Conservation (phyloP, 352 stramenopile species). For the Globisporangium sylvaticum region DNA sequence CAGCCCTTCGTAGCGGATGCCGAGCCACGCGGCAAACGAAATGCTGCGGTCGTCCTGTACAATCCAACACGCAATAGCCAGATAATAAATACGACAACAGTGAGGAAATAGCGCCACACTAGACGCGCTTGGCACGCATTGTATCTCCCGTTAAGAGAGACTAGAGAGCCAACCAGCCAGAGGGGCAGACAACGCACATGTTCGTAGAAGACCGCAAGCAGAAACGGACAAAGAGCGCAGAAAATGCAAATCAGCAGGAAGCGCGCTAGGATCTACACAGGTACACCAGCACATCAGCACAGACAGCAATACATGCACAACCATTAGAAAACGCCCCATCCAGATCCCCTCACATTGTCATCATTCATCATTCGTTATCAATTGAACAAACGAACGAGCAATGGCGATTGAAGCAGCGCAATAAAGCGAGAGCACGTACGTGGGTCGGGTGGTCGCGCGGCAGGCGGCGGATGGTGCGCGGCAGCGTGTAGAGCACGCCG, state of each 20-base stretch:
- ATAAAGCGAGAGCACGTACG: constrained; percentile 27
- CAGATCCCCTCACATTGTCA: not conserved
- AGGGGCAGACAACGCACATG: constrained; percentile 39
- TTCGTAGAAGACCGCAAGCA: constrained; percentile 80
- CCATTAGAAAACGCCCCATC: not conserved
- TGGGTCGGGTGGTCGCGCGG: constrained; percentile 83
- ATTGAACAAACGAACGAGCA: not conserved
- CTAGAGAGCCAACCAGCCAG: not conserved
- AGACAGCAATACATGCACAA: too few species aligned
- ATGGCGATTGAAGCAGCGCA: not conserved
- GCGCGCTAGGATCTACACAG: constrained; percentile 78
- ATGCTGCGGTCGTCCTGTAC: constrained; percentile 67
- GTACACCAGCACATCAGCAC: too few species aligned
- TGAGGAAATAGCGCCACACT: not conserved
- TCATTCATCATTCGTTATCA: not conserved
- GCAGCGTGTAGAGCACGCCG: constrained; percentile 82
- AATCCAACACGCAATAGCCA: not conserved
- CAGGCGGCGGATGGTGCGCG: constrained; percentile 62
- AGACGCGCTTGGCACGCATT: not conserved
- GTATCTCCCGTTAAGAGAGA: not conserved
- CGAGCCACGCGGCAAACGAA: constrained; percentile 81
- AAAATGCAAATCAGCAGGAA: constrained; percentile 89
- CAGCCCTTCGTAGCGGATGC: constrained; percentile 67
- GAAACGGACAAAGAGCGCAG: constrained; percentile 76
- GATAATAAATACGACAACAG: not conserved